A percentile compares a stretch with the other conserved stretches of the same genome.
phyloP scores from a whole-genome alignment of 2,329 filamentous ascomycete species.

The Fusarium sp. region DNA sequence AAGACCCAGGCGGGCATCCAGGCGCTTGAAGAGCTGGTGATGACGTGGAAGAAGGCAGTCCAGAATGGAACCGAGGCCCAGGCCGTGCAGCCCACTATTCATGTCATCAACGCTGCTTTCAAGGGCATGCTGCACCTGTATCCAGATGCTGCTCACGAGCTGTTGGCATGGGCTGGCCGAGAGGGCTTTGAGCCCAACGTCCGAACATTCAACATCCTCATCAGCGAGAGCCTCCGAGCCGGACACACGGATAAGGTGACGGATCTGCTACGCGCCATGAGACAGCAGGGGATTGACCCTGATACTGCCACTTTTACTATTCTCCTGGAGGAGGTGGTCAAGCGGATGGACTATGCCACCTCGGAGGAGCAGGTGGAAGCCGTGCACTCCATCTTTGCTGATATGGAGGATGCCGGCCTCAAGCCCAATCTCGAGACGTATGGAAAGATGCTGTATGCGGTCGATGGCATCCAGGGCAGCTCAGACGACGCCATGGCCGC shows the following conservation, averaged over 20 bases:
- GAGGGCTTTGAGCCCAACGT: conserved; percentile 68
- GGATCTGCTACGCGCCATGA: conserved; percentile 70
- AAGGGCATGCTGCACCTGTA: conserved; percentile 69
- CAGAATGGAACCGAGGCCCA: conserved; percentile 41
- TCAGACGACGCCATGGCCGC: conserved; percentile 65
- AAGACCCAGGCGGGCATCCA: conserved; percentile 67
- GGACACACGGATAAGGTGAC: conserved; percentile 62
- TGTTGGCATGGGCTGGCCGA: conserved; percentile 70
- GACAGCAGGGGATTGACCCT: conserved; percentile 62
- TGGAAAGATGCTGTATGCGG: conserved; percentile 74
- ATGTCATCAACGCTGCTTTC: conserved; percentile 77
- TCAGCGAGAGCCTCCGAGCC: conserved; percentile 68
- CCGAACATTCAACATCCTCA: conserved; percentile 76
- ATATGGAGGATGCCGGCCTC: conserved; percentile 69
- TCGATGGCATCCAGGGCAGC: conserved; percentile 50
- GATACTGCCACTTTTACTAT: conserved; percentile 80
- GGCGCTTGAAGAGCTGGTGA: conserved; percentile 75
- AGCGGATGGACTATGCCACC: conserved; percentile 52
- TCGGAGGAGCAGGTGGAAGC: conserved; percentile 63
- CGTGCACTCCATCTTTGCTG: conserved; percentile 66
- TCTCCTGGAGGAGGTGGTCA: conserved; percentile 71
- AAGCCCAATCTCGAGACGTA: conserved; percentile 73
- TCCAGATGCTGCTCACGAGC: conserved; percentile 60
- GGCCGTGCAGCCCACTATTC: conserved; percentile 69
- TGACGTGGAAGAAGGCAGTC: conserved; percentile 64